Evolutionary conservation across 768 basidiomycete genomes (phyloP).

Genomic region (Mycena metata): DNA sequence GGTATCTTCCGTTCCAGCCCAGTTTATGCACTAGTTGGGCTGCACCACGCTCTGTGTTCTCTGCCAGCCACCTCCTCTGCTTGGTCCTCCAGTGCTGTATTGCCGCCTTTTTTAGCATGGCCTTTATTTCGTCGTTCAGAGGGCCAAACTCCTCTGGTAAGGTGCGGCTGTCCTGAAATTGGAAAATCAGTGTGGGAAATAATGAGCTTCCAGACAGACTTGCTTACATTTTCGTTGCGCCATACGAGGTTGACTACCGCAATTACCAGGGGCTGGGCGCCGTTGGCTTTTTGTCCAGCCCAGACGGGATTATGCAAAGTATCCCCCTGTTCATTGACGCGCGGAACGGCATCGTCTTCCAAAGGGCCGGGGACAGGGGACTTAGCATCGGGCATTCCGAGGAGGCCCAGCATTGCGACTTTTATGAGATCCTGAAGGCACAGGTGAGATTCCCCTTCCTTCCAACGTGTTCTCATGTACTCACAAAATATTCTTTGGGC

Average conservation of each 20-base stretch:
- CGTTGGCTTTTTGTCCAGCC: not conserved
- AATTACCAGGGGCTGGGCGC: constrained; percentile 2
- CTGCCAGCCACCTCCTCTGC: not conserved
- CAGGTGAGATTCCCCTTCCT: too few relatives aligned
- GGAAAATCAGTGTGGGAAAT: not conserved
- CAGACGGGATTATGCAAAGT: not conserved
- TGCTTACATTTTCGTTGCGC: not conserved
- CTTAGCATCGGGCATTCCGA: not conserved
- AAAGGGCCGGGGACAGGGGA: not conserved
- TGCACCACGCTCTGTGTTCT: not conserved
- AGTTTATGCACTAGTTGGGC: not conserved
- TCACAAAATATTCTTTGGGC: too few relatives aligned
- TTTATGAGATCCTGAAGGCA: too few relatives aligned
- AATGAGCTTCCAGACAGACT: not conserved
- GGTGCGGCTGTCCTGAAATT: not conserved
- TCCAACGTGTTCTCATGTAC: too few relatives aligned
- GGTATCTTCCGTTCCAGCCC: too few relatives aligned
- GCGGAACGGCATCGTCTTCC: not conserved
- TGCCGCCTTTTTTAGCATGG: not conserved
- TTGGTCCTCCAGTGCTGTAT: not conserved
- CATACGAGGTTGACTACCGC: not conserved
- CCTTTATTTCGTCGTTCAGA: not conserved
- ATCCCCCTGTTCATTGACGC: not conserved
- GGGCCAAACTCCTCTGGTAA: not conserved
- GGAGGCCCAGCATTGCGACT: not conserved